Evolutionary conservation across 306 rosid species (phyloP), one percentile per base, ranked within the genome.

Genomic region (Medicago ruthenica): DNA sequence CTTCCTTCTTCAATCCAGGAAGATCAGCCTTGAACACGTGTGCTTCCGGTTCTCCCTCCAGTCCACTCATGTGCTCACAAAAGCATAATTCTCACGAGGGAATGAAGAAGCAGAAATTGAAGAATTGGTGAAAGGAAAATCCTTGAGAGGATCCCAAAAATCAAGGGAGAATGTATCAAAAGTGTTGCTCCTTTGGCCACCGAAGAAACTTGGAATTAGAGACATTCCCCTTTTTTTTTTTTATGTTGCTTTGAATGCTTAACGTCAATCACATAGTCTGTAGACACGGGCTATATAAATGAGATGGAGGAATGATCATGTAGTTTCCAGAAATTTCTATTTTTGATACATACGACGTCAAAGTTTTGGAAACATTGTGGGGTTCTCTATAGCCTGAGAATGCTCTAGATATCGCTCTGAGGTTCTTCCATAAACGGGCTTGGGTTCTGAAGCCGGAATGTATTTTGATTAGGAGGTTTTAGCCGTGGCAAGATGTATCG

Each of bases 41-140:
- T 4, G 86, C 88, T 18, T 82, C 86, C 7, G 86, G 86, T 85
- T 16, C n/a, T 85, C 88, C 50, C 75, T 85, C 86, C 84, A 85
- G 18, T 85, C 88, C 3, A 85, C 60, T 0, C 68, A n/a, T 0
- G 84, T 66, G 55, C 13, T 85, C 55, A 75, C 62, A 60, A 79
- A 82, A 0, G 86, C 82, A 8, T 82, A 79, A 54, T 66, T 85
- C 1, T 82, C 82, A 0, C 14, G 50, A 8, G 70, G 55, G 15
- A 51, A 62, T 0, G 85, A 57, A 17, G 85, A 57, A 17, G 66
- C 2, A 11, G 88, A 75, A n/a, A 85, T 10, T 13, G 18, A 15
- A 5, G 17, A 27, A 11, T 0, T 1, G 3, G 20, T 0, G 14
- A 60, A 7, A 6, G 18, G 66, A 27, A 31, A 61, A 27, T 60